Evolutionary conservation across 208 protist genomes (phyloP), one percentile per base, ranked within the genome.

Genomic region (Strigomonas culicis): DNA sequence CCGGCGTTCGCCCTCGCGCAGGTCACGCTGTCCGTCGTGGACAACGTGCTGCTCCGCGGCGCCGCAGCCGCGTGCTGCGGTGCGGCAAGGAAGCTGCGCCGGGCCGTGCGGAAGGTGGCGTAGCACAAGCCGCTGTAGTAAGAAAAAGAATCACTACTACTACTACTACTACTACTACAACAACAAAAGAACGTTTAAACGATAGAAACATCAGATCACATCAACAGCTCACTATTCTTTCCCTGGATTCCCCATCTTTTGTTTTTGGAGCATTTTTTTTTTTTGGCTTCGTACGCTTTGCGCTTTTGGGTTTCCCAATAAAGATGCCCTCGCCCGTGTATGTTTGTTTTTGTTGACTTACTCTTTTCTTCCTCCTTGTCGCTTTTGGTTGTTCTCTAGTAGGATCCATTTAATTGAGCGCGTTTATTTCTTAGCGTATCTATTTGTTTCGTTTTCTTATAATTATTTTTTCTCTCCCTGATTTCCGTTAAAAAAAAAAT

Each of bases 1-100:
- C 65, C 67, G 4, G 53, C 61, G 21, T 68, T 76, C 39, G 72
- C 88, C 7, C 13, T 58, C 2, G 15, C 77, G 36, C 75, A 84
- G 21, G 63, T 90, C n/a, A 19, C 43, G 39, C 53, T 84, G 25
- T 80, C 78, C 19, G 30, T 77, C 7, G 1, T 61, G 1, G 61
- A 49, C 63, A 74, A 88, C 63, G 4, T 70, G 1, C 1, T 72
- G 17, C 59, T 78, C 17, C 65, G 69, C 28, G 32, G 56, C 0
- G 39, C 68, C 1, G 77, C 58, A 0, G 24, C 61, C 31, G 15
- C 47, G 13, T 3, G 70, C 0, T 22, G 31, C 22, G 15, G 3
- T 2, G 6, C 53, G 4, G 52, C 41, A 17, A 72, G 63, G 13
- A 11, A 3, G 1, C 25, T n/a, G 15, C 8, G 50, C 17, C 44